These are phyloP conservation scores for Canna indica DNA, from an alignment of 176 grass and related monocot species.

Conservation along the genomic window DNA sequence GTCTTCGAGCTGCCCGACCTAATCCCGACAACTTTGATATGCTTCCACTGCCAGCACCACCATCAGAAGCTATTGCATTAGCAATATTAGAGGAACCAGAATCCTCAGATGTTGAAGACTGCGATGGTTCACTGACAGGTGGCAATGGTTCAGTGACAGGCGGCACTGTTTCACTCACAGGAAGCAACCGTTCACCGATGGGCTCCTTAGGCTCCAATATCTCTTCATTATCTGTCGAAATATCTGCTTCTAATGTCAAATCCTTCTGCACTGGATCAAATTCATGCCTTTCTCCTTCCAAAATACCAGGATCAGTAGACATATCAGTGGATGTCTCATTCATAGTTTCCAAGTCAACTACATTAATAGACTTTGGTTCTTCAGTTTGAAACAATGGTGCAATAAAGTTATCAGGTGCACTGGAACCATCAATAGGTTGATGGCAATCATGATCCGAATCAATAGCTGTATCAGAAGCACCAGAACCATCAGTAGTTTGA, in stretches of 20 bases:
- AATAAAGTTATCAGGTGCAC: constrained; percentile 29
- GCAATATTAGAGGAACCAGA: constrained; percentile 49
- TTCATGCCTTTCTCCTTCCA: constrained; percentile 30
- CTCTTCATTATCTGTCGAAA: constrained; percentile 25
- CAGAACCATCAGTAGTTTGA: constrained; percentile 36
- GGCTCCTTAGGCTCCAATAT: constrained; percentile 40
- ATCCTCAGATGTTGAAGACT: constrained; percentile 31
- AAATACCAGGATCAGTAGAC: constrained; percentile 27
- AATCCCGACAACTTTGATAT: constrained; percentile 77
- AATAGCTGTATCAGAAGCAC: constrained; percentile 30
- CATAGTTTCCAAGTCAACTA: constrained; percentile 37
- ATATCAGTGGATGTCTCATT: constrained; percentile 23
- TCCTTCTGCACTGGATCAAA: constrained; percentile 36
- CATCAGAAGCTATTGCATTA: constrained; percentile 49
- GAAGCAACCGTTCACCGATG: constrained; percentile 15
- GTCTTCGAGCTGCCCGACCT: constrained; percentile 76
- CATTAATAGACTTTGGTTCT: constrained; percentile 51
- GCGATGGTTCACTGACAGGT: constrained; percentile 18
- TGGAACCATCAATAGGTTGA: constrained; percentile 36
- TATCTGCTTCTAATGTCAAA: constrained; percentile 37
- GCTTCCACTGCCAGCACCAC: constrained; percentile 52
- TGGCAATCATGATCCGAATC: constrained; percentile 30
- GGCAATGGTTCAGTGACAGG: constrained; percentile 21
- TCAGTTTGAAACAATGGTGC: constrained; percentile 35
- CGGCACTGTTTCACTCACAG: constrained; percentile 20